Percentiles rank a stretch among this genome's conserved stretches.
Evolutionary conservation across 1,284 basidiomycete genomes (phyloP).

Genomic region (Fomitopsis betulina): DNA sequence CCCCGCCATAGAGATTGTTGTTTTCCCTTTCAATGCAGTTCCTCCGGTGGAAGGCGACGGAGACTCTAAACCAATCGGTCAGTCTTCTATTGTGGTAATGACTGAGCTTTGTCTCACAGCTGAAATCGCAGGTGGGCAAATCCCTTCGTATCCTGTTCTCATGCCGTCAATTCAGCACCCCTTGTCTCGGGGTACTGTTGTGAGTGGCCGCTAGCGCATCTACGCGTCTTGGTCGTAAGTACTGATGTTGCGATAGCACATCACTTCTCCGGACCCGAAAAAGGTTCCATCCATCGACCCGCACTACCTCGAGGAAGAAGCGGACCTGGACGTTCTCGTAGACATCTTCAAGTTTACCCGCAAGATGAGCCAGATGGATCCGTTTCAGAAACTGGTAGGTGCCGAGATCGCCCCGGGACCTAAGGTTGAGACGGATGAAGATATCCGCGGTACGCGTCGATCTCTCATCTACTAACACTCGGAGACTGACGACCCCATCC

Average conservation of each 20-base stretch:
- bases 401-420: constrained; percentile 3
- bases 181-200: constrained; percentile 34
- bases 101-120: background rate
- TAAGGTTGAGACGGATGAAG: constrained; percentile 5
- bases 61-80: background rate
- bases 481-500: background rate
- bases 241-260: constrained; percentile 21
- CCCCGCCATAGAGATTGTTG: background rate
- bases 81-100: too few species aligned
- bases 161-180: constrained; percentile 12
- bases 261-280: constrained; percentile 30
- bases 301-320: constrained; percentile 34
- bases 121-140: background rate
- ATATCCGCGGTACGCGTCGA: constrained; percentile 3
- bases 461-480: background rate
- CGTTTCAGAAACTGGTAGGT: constrained; percentile 8
- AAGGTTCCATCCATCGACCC: constrained; percentile 37
- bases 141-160: constrained; percentile 19
- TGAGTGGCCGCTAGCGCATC: constrained; percentile 6
- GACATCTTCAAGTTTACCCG: background rate
- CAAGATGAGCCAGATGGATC: constrained; percentile 16
- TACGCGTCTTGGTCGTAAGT: too few species aligned
- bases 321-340: constrained; percentile 28
- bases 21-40: background rate
- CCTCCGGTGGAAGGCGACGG: background rate